Conservation (phyloP, 306 rosid species). For the Vicia faba region DNA sequence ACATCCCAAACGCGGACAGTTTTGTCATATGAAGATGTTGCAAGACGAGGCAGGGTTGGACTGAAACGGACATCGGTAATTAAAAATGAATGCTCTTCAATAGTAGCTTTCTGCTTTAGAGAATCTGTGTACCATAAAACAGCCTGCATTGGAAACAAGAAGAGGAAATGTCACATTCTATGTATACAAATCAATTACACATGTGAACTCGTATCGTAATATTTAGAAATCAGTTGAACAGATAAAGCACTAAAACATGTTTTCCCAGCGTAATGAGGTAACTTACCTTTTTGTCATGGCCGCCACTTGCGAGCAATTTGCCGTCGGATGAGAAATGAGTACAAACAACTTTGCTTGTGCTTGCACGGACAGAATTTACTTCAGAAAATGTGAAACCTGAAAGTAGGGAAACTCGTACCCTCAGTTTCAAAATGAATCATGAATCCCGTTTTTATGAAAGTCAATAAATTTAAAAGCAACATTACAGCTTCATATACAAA, state of each 20-base stretch:
- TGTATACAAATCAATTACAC: not conserved
- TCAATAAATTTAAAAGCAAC: slow-evolving; percentile 13
- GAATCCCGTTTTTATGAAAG: not conserved
- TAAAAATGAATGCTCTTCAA: slow-evolving; percentile 78
- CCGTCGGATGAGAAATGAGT: slow-evolving; percentile 98
- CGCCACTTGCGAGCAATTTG: slow-evolving; percentile 94
- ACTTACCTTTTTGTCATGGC: slow-evolving; percentile 95
- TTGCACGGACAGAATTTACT: slow-evolving; percentile 63
- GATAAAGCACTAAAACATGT: slow-evolving; percentile 2
- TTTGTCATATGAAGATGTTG: slow-evolving; percentile 95
- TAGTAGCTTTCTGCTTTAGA: slow-evolving; percentile 66
- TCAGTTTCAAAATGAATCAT: slow-evolving; percentile 25
- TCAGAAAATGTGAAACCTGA: slow-evolving; percentile 83
- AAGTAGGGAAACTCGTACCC: slow-evolving; percentile 40
- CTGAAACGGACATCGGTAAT: slow-evolving; percentile 97
- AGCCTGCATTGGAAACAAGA: slow-evolving; percentile 61
- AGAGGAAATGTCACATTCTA: slow-evolving; percentile 29
- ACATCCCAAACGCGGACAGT: slow-evolving; percentile 99
- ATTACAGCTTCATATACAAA: not conserved
- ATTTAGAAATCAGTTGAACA: slow-evolving; percentile 28
- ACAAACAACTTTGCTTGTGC: slow-evolving; percentile 74
- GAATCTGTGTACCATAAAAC: slow-evolving; percentile 88
- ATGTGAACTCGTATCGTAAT: slow-evolving; percentile 12
- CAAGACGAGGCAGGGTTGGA: slow-evolving; percentile 92
- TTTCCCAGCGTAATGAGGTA: not conserved